Evolutionary conservation across 2,329 filamentous ascomycete species (phyloP).

Genomic region (Sordariomycetes sp.): DNA sequence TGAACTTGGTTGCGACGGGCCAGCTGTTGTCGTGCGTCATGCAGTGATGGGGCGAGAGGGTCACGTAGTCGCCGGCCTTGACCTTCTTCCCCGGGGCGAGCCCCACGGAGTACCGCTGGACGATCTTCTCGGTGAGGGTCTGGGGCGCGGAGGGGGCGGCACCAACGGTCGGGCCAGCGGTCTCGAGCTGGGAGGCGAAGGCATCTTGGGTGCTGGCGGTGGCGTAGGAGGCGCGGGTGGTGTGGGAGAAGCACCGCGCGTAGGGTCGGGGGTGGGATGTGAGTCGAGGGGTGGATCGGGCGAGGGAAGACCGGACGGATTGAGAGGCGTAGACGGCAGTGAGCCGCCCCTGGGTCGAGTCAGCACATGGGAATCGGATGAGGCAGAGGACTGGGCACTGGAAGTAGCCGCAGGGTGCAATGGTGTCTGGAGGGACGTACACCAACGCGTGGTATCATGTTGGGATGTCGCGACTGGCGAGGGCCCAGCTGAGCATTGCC

Average conservation of each 20-base stretch:
- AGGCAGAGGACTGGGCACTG: too few relatives aligned
- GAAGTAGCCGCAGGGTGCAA: too few relatives aligned
- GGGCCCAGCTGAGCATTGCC: background rate
- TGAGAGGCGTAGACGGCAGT: background rate
- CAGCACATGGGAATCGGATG: background rate
- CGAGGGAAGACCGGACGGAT: background rate
- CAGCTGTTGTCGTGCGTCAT: constrained; percentile 50
- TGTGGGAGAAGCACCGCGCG: background rate
- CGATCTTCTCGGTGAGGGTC: constrained; percentile 87
- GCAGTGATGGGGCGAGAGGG: constrained; percentile 29
- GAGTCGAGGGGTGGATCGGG: background rate
- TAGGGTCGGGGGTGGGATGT: background rate
- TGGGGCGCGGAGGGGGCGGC: constrained; percentile 36
- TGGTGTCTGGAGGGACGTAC: background rate
- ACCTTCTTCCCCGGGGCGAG: constrained; percentile 67
- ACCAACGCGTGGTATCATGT: background rate
- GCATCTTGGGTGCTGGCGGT: background rate
- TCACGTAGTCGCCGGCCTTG: constrained; percentile 74
- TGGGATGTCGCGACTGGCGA: background rate
- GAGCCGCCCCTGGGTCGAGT: background rate
- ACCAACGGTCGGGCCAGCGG: background rate
- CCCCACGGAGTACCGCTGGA: constrained; percentile 71
- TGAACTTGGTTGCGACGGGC: constrained; percentile 66
- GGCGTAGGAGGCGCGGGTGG: background rate
- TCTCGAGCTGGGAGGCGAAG: background rate